Evolutionary conservation across 148 eudicot genomes (phyloP), one percentile per base, ranked within the genome.

Genomic region (Chenopodium berlandieri): DNA sequence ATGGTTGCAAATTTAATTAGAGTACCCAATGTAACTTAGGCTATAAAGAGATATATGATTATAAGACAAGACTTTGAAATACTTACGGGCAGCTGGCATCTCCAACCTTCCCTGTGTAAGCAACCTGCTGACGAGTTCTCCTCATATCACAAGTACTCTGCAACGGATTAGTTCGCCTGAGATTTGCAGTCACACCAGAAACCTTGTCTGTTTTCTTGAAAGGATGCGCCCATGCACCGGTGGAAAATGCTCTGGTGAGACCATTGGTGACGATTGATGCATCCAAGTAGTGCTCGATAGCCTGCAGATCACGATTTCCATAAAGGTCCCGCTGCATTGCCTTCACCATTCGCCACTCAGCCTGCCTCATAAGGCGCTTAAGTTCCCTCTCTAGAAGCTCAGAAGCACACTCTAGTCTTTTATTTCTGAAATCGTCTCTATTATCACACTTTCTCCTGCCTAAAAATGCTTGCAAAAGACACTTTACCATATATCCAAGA

Each of bases 71-170:
- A 54, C 6, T 22, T 37, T 40, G 68, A 82, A 80, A 34, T 68
- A 88, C 99, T 92, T 87, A 96, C 99, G 99, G 99, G 91, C 94
- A 96, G 94, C 99, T 82, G 27, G 98, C 99, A 86, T 94, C 99
- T 30, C 99, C 99, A 81, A 89, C 98, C 83, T 89, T 92, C 60
- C 99, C 99, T 0, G 99, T 90, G 85, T 95, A 95, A 7, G 84
- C 46, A 77, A 95, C 96, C 75, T 92, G 96, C 77, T 91, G 98
- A 30, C 99, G 98, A 23, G 93, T 88, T 86, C 87, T 94, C 81
- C 99, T 90, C 97, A 96, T 89, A 84, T 96, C 99, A 88, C 92
- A 86, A 4, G 64, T 88, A 23, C 88, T 81, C 78, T 96, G 99
- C 86, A 96, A 83, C 1, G 99, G 98, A 82, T 96, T 96, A 64